Evolutionary conservation across 805 yeast genomes (phyloP).

Genomic region (Metschnikowia gelsemii): DNA sequence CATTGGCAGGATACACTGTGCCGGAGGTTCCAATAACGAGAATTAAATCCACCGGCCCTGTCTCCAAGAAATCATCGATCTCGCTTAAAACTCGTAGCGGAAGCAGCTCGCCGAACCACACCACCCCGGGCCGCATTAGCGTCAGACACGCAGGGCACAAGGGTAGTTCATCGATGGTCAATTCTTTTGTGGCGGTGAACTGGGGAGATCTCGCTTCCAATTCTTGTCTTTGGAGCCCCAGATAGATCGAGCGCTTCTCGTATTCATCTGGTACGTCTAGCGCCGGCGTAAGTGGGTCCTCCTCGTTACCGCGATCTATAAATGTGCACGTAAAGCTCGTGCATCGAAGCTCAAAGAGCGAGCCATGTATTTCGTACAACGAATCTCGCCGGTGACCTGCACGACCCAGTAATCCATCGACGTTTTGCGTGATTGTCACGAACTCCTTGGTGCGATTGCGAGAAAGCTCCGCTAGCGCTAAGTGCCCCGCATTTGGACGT

Average conservation of each 20-base stretch:
- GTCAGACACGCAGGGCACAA: slow-evolving; percentile 70
- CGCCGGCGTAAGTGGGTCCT: slow-evolving; percentile 59
- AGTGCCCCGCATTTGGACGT: slow-evolving; percentile 72
- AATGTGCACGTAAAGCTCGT: slow-evolving; percentile 73
- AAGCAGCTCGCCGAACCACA: slow-evolving; percentile 92
- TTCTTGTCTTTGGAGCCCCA: too few relatives aligned
- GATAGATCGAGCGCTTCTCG: too few relatives aligned
- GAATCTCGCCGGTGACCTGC: slow-evolving; percentile 56
- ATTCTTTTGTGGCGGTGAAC: slow-evolving; percentile 46
- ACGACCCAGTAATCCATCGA: slow-evolving; percentile 69
- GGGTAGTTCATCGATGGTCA: slow-evolving; percentile 59
- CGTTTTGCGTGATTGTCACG: slow-evolving; percentile 78
- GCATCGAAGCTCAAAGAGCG: slow-evolving; percentile 69
- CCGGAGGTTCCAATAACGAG: slow-evolving; percentile 86
- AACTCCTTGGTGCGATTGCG: slow-evolving; percentile 32
- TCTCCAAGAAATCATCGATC: slow-evolving; percentile 69
- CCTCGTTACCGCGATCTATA: slow-evolving; percentile 49
- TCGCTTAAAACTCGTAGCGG: slow-evolving; percentile 60
- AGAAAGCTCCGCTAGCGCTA: slow-evolving; percentile 64
- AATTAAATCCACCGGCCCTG: slow-evolving; percentile 61
- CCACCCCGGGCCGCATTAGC: slow-evolving; percentile 81
- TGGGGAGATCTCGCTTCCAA: slow-evolving; percentile 39
- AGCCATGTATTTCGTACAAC: slow-evolving; percentile 78
- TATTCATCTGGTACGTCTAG: slow-evolving; percentile 30
- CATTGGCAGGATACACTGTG: slow-evolving; percentile 87